Evolutionary conservation across 164 flowering plant species (phyloP).

Genomic region (Nelumbo lutea): DNA sequence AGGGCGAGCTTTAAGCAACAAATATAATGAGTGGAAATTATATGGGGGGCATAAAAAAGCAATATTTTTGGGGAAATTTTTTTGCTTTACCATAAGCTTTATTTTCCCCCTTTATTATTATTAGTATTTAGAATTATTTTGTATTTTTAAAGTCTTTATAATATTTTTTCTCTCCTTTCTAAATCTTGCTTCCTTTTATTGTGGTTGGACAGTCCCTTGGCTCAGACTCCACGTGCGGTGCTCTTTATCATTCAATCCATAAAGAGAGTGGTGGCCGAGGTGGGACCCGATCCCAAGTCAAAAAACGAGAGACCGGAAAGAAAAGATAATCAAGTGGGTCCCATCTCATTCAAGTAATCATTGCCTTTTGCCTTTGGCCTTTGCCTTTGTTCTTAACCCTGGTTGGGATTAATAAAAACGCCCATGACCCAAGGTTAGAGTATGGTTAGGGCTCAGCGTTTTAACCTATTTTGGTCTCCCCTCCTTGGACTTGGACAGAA

Average conservation of each 20-base stretch:
- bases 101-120: constrained; percentile 5
- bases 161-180: constrained; percentile 3
- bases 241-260: constrained; percentile 60
- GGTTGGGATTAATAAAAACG: background rate
- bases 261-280: constrained; percentile 48
- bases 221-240: constrained; percentile 88
- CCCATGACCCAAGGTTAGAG: background rate
- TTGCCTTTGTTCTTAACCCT: constrained; percentile 18
- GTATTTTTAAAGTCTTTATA: background rate
- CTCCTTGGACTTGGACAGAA: background rate
- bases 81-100: background rate
- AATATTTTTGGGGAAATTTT: constrained; percentile 12
- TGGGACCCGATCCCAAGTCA: constrained; percentile 40
- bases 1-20: constrained; percentile 59
- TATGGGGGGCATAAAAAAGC: constrained; percentile 30
- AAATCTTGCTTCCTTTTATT: constrained; percentile 24
- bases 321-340: constrained; percentile 32
- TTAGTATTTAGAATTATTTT: constrained; percentile 2
- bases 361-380: constrained; percentile 20
- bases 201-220: constrained; percentile 56
- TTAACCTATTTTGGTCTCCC: background rate
- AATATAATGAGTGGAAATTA: constrained; percentile 61
- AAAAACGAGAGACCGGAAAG: constrained; percentile 22
- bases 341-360: constrained; percentile 44
- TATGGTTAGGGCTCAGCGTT: constrained; percentile 7